Evolutionary conservation across 202 grass and related monocot genomes (phyloP), one percentile per base, ranked within the genome.

Genomic region (Alloteropsis angusta): DNA sequence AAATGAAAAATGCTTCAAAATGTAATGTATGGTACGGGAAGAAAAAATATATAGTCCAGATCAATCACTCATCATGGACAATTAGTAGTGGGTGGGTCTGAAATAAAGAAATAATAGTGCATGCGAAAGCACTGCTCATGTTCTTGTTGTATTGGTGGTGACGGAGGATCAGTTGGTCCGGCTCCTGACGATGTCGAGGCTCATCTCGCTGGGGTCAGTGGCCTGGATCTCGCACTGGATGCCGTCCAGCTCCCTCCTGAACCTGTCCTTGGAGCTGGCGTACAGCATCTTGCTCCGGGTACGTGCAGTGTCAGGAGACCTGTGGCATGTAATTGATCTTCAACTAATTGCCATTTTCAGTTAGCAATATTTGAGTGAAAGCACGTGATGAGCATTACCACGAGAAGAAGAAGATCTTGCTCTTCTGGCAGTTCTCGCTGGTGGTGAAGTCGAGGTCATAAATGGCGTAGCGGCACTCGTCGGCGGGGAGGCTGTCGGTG

Each of bases 321-420:
- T 93, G 47, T 5, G 5, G 18, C 6, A 60, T 16, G n/a, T 0
- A 37, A 36, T 5, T 36, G 39, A 41, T 48, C 1, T 0, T 48
- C 15, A 4, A 55, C 19, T 2, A 17, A 21, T 39, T 3, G 3
- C 36, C 36, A 39, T 63, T 21, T 65, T 41, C 36, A 38, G 34
- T 61, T 25, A 36, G 35, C 35, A 36, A 36, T 36, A 4, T 36
- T 2, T 4, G 35, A 36, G 35, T 36, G 5, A 36, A 36, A 36
- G 35, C 5, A 36, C 35, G 35, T 36, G 34, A 35, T 2, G 35
- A 36, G 3, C 5, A 5, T 5, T 86, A 96, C 93, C 93, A 97
- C 17, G 93, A 88, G 79, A 97, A 89, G 86, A 99, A 99, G 90
- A 99, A 96, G 64, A 99, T 96, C 90, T 99, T 99, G 92, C 96